Evolutionary conservation across 306 rosid genomes (phyloP), one percentile per base, ranked within the genome.

Genomic region (Geum urbanum): DNA sequence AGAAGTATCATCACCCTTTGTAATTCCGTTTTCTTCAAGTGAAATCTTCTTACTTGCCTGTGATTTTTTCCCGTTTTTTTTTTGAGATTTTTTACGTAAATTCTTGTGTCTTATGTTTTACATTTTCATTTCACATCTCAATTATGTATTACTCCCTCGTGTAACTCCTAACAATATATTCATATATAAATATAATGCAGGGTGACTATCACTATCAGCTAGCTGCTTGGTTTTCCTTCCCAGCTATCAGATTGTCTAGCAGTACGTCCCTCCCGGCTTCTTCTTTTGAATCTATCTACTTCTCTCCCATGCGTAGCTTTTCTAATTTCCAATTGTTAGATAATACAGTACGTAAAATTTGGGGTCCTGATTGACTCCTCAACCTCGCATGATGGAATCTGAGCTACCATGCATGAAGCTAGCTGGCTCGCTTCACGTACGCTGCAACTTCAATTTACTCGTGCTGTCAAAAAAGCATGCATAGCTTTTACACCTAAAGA

Each of bases 191-290:
- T 9, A 22, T 11, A 22, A 20, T 56, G 39, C 61, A 56, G 61
- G 63, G 63, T 57, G 63, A 57, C 41, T 57, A 57, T 57, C 63
- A 20, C n/a, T 27, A 2, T 57, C 63, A 32, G 63, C 40, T 14
- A 24, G 16, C 62, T 24, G n/a, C 62, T 1, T 56, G 20, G 20
- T 51, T 51, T 3, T 1, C 9, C 11, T 52, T 19, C 22, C 8
- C 37, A 32, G 37, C 37, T 32, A 32, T 32, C 3, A 32, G 37
- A 32, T 32, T 32, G 37, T 32, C 37, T 3, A 32, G 37, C 37
- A 32, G 37, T 32, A 32, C 3, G 37, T 32, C 2, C 3, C 3
- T 32, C 37, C 37, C 3, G 37, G 4, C 56, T n/a, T 24, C 37
- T 55, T 10, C 60, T 9, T 54, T 56, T 2, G 41, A 32, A 32